A percentile compares a stretch with the other conserved stretches of the same genome.
phyloP scores from a whole-genome alignment of 2,329 filamentous ascomycete genomes.

The Aspergillus ruber region DNA sequence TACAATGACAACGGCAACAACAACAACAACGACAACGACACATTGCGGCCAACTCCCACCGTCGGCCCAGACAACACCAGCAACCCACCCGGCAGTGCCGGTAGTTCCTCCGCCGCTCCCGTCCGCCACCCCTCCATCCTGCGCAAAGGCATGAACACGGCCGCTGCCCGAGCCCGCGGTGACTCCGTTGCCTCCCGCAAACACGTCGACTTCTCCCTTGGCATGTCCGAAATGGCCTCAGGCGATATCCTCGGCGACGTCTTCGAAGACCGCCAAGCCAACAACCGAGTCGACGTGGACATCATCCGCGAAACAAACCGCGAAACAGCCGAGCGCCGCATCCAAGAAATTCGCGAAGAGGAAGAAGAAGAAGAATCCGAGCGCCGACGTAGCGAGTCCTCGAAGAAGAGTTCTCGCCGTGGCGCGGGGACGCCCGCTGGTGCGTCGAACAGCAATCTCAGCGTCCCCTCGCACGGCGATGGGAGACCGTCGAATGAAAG shows the following conservation, averaged over 20 bases:
- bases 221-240: conserved; percentile 55
- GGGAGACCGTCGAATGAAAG: conserved; percentile 25
- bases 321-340: conserved; percentile 33
- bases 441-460: conserved; percentile 15
- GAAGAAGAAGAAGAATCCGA: conserved; percentile 15
- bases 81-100: conserved; percentile 24
- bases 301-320: conserved; percentile 35
- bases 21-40: conserved; percentile 36
- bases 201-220: conserved; percentile 65
- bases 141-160: conserved; percentile 42
- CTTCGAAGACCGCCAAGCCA: conserved; percentile 47
- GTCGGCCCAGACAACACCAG: conserved; percentile 11
- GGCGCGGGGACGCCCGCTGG: neutral
- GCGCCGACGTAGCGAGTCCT: conserved; percentile 12
- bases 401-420: neutral
- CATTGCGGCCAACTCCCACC: conserved; percentile 24
- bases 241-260: conserved; percentile 59
- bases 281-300: conserved; percentile 33
- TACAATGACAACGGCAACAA: conserved; percentile 38
- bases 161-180: conserved; percentile 45
- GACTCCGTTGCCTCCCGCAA: conserved; percentile 56
- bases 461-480: conserved; percentile 15
- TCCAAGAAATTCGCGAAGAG: conserved; percentile 29
- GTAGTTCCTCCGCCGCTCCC: conserved; percentile 16
- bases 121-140: conserved; percentile 48